phyloP scores from a whole-genome alignment of 148 eudicot species.

The Persicaria maculosa region DNA sequence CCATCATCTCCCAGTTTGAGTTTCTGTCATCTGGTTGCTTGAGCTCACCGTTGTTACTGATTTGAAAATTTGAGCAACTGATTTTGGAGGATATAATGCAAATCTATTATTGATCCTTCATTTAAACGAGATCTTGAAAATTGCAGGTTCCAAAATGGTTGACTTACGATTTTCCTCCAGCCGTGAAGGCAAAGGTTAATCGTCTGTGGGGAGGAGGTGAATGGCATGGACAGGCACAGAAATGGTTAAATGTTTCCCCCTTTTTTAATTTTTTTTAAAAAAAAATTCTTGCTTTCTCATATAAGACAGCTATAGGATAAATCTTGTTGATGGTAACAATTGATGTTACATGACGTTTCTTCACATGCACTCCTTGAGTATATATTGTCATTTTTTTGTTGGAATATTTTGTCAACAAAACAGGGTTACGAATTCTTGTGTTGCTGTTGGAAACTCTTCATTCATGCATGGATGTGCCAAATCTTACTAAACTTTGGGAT shows the following conservation, averaged over 20 bases:
- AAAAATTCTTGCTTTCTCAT: background rate
- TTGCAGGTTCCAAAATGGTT: slow-evolving; percentile 81
- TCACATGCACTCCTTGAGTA: too few species aligned
- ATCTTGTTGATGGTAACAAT: background rate
- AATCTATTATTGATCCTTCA: background rate
- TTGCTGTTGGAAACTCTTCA: too few species aligned
- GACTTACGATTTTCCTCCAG: slow-evolving; percentile 89
- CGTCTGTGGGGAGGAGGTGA: slow-evolving; percentile 89
- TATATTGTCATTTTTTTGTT: too few species aligned
- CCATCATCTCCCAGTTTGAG: background rate
- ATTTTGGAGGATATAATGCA: background rate
- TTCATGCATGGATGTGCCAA: too few species aligned
- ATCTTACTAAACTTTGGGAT: too few species aligned
- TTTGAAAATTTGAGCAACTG: background rate
- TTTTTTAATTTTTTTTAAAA: background rate
- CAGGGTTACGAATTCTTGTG: too few species aligned
- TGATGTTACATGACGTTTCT: too few species aligned
- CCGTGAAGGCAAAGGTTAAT: slow-evolving; percentile 94
- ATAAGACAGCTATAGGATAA: background rate
- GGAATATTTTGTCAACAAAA: too few species aligned
- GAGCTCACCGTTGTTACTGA: background rate
- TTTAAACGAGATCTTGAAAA: background rate
- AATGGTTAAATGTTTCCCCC: slow-evolving; percentile 43
- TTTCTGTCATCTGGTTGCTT: background rate
- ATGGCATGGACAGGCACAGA: slow-evolving; percentile 99